A percentile compares a stretch with the other conserved stretches of the same genome.
Conservation (phyloP, 2,329 filamentous ascomycete genomes). For the Colletotrichum incanum region DNA sequence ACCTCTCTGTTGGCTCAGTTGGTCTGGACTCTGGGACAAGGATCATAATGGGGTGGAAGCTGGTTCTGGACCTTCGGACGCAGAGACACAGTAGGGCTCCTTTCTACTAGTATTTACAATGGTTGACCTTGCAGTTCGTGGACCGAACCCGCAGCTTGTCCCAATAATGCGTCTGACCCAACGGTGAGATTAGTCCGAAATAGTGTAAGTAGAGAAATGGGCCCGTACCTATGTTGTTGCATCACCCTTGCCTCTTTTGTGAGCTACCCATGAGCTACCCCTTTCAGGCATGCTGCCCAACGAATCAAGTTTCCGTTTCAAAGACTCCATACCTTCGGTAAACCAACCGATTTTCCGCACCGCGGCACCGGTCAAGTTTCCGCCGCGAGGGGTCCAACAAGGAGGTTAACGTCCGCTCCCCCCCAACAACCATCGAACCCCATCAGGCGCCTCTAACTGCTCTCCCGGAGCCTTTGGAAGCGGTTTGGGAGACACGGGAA, state of each 20-base stretch:
- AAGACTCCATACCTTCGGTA: conserved; percentile 3
- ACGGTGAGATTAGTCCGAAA: conserved; percentile 1
- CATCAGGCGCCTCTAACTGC: conserved; percentile 30
- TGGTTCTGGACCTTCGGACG: conserved; percentile 8
- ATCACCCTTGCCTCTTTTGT: background rate
- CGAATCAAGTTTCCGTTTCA: conserved; percentile 11
- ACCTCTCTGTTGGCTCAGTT: conserved; percentile 17
- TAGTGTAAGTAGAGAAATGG: background rate
- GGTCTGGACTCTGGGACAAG: conserved; percentile 15
- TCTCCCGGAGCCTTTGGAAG: conserved; percentile 26
- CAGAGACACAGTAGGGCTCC: background rate
- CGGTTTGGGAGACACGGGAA: background rate
- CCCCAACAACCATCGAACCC: background rate
- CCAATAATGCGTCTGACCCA: background rate
- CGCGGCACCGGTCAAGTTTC: conserved; percentile 23
- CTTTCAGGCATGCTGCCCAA: background rate
- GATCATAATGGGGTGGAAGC: conserved; percentile 11
- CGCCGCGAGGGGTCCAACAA: conserved; percentile 8
- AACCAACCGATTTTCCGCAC: conserved; percentile 32
- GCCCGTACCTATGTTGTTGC: background rate
- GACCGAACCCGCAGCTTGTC: background rate
- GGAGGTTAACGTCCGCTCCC: conserved; percentile 4
- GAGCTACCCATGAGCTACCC: background rate
- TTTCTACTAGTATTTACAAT: background rate
- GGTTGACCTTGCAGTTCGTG: conserved; percentile 3